A percentile compares a stretch with the other conserved stretches of the same genome.
Conservation (phyloP, 345 rosid species). For the Turritis glabra region DNA sequence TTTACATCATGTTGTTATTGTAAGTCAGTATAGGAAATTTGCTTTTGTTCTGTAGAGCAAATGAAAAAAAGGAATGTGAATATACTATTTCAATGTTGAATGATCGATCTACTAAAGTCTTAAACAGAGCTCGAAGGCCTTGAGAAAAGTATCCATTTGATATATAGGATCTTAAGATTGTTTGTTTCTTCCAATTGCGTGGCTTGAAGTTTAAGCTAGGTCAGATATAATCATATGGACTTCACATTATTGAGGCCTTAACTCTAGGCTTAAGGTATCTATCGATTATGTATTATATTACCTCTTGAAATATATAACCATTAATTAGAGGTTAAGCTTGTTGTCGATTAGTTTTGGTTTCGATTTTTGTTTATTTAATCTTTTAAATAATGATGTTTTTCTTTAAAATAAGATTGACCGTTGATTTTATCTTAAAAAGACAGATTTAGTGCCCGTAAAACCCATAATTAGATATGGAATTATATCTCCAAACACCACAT, state of each 20-base stretch:
- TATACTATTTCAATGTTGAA: neutral
- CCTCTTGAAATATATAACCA: neutral
- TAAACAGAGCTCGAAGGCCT: neutral
- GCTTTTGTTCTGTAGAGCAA: constrained; percentile 16
- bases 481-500: neutral
- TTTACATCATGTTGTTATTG: constrained; percentile 8
- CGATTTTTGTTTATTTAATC: neutral
- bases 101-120: neutral
- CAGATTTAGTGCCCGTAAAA: neutral
- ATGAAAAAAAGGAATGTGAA: constrained; percentile 10
- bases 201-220: constrained; percentile 16
- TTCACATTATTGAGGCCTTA: constrained; percentile 6
- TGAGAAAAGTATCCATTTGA: neutral
- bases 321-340: neutral
- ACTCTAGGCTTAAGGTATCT: neutral
- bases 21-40: constrained; percentile 19
- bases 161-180: neutral
- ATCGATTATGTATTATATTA: neutral
- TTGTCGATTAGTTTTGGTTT: neutral
- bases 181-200: neutral
- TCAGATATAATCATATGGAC: constrained; percentile 14
- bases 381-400: neutral
- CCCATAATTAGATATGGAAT: neutral
- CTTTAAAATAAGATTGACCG: neutral
- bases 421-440: neutral